Evolutionary conservation across 2,329 filamentous ascomycete species (phyloP), one percentile per base, ranked within the genome.

Genomic region (Fusarium nanum): DNA sequence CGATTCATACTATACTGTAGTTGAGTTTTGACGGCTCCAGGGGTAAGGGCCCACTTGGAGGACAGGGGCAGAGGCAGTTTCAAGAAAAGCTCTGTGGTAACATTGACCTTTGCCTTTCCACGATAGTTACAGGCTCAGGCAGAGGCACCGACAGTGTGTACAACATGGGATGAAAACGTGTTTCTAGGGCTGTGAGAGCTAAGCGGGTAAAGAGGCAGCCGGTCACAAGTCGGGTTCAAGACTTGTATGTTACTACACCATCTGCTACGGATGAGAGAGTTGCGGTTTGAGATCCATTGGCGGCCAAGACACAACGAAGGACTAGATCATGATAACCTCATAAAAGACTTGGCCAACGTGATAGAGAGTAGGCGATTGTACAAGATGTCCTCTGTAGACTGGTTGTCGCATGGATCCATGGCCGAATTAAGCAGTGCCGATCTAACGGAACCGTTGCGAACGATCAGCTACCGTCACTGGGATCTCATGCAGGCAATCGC

Each of bases 101-200:
- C 44, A 37, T 37, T 37, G 34, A n/a, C 18, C 18, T 37, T 18
- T 37, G 34, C 34, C 49, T 42, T 56, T 44, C 32, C 47, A 40
- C 30, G 30, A 50, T 50, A 37, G 49, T 52, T 52, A 52, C 49
- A 52, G 49, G 34, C 32, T 52, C 34, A 52, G 30, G 46, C 46
- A 56, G 25, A 55, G 25, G 27, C 49, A 61, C 45, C 37, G 37
- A 56, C 44, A 45, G 20, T 50, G 50, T 49, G 73, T 70, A 61
- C 59, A 58, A 74, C 71, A 66, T 75, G 56, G 69, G 71, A 75
- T 75, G 69, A 69, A 64, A 64, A 52, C 57, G 61, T 40, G 71
- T 54, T 52, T 50, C 53, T 42, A 48, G 46, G 28, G 34, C 48
- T 54, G 52, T 61, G 27, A 60, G 55, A 56, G 41, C 46, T 49